Evolutionary conservation across 2,329 filamentous ascomycete genomes (phyloP).

Genomic region (Alternaria sp.): DNA sequence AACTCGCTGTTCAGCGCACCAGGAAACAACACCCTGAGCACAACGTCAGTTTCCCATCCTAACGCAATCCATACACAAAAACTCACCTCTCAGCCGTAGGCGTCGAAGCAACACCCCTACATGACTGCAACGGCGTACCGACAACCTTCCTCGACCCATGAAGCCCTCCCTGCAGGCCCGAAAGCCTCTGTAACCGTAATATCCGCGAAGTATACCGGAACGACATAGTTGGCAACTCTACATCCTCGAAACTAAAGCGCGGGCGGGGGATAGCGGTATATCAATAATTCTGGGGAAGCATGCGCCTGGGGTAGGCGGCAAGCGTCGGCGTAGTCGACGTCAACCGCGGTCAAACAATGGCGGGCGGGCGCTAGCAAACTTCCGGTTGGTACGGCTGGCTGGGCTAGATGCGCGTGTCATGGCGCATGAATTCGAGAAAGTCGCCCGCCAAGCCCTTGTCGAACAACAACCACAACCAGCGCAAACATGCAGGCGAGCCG

Average conservation of each 20-base stretch:
- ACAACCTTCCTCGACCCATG: slow-evolving; percentile 24
- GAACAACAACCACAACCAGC: slow-evolving; percentile 14
- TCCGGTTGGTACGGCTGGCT: not conserved
- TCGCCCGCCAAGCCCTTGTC: slow-evolving; percentile 35
- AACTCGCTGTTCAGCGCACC: slow-evolving; percentile 96
- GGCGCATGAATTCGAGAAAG: slow-evolving; percentile 28
- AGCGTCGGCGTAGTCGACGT: slow-evolving; percentile 33
- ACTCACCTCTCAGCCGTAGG: slow-evolving; percentile 66
- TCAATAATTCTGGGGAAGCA: slow-evolving; percentile 32
- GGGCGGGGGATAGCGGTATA: slow-evolving; percentile 23
- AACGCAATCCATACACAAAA: not conserved
- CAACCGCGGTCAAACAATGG: slow-evolving; percentile 2
- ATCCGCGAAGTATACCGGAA: slow-evolving; percentile 39
- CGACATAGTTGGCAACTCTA: slow-evolving; percentile 40
- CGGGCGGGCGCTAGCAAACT: slow-evolving; percentile 13
- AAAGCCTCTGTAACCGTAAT: slow-evolving; percentile 25
- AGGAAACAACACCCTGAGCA: slow-evolving; percentile 71
- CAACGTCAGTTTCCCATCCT: not conserved
- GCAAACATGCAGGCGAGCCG: slow-evolving; percentile 38
- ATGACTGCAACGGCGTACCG: slow-evolving; percentile 48
- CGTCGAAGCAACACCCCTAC: slow-evolving; percentile 63
- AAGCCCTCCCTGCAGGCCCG: slow-evolving; percentile 13
- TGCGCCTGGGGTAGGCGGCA: slow-evolving; percentile 28
- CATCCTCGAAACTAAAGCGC: slow-evolving; percentile 12
- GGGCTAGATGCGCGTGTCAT: slow-evolving; percentile 34